These are phyloP conservation scores for Ramaria rubella DNA, from an alignment of 768 basidiomycete genomes.

Conservation along the genomic window DNA sequence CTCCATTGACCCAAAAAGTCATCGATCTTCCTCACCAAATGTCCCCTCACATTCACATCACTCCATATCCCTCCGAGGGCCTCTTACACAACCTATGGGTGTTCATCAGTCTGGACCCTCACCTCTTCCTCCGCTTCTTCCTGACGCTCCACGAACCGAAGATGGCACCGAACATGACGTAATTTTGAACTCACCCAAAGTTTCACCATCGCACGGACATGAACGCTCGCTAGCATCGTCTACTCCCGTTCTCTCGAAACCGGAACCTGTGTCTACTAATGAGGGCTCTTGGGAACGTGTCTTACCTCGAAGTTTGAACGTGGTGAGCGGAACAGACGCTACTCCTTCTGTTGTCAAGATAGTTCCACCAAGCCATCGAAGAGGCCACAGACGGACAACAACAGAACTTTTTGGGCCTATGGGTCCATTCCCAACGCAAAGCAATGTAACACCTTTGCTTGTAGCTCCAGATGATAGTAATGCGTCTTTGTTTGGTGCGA, in stretches of 20 bases:
- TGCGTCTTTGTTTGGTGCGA: slow-evolving; percentile 7
- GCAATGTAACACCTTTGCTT: not conserved
- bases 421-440: not conserved
- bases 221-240: not conserved
- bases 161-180: not conserved
- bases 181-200: slow-evolving; percentile 12
- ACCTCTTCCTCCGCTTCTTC: not conserved
- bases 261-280: not conserved
- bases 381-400: slow-evolving; percentile 2
- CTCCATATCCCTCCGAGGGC: not conserved
- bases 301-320: not conserved
- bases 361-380: not conserved
- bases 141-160: not conserved
- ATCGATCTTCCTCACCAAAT: not conserved
- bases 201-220: slow-evolving; percentile 15
- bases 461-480: not conserved
- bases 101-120: not conserved
- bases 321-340: not conserved
- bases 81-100: not conserved
- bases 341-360: not conserved
- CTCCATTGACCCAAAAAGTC: not conserved
- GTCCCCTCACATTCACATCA: not conserved
- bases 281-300: too few relatives aligned
- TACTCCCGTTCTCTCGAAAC: not conserved
- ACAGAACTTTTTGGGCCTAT: slow-evolving; percentile 4